Conservation (phyloP, 1,284 basidiomycete species). For the Leccinum huronense region DNA sequence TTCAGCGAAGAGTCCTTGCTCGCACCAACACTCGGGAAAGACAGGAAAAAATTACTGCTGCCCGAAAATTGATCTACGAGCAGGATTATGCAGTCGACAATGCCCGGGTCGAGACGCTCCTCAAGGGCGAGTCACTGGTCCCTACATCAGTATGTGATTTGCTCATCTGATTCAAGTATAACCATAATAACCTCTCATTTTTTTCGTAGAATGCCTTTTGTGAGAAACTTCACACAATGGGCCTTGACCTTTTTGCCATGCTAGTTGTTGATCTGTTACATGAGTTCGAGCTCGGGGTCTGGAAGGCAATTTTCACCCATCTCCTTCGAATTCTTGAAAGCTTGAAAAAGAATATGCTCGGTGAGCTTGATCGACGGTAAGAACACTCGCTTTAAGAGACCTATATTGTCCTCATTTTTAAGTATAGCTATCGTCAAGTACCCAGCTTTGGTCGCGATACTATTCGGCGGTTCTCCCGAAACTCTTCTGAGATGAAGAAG, state of each 20-base stretch:
- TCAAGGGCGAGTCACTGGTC: neutral
- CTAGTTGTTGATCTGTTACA: neutral
- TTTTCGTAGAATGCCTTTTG: neutral
- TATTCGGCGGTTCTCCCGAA: neutral
- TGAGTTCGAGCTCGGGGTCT: neutral
- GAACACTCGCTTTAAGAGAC: too few relatives aligned
- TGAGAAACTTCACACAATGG: neutral
- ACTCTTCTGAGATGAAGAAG: neutral
- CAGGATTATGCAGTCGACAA: neutral
- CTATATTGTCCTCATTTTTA: too few relatives aligned
- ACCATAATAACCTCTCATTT: too few relatives aligned
- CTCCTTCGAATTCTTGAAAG: neutral
- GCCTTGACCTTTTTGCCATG: neutral
- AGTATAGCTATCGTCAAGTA: too few relatives aligned
- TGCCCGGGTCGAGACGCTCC: neutral
- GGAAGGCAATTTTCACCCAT: neutral
- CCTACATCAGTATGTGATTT: neutral
- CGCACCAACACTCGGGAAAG: neutral
- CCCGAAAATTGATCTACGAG: neutral
- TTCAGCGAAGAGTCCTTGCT: neutral
- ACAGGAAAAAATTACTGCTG: neutral
- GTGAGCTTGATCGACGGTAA: too few relatives aligned
- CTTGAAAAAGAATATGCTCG: too few relatives aligned
- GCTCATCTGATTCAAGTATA: too few relatives aligned
- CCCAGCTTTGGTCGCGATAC: neutral